phyloP scores from a whole-genome alignment of 352 stramenopile genomes.

The Phytophthora pseudosyringae region DNA sequence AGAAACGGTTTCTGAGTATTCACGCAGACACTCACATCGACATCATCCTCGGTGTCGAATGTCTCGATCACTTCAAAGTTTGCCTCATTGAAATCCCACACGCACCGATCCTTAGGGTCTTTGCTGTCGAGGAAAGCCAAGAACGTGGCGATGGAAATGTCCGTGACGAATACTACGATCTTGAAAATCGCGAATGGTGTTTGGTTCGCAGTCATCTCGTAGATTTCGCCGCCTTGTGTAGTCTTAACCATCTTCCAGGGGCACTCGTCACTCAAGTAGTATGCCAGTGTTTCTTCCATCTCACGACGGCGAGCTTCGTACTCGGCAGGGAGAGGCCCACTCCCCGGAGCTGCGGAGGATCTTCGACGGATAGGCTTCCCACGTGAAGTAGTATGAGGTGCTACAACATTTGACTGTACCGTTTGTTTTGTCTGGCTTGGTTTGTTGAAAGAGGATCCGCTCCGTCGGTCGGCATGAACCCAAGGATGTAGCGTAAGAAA shows the following conservation, averaged over 20 bases:
- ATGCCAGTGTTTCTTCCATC: constrained; percentile 34
- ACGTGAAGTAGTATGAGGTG: background rate
- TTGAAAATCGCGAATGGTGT: constrained; percentile 55
- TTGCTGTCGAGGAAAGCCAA: constrained; percentile 54
- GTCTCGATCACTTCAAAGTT: constrained; percentile 58
- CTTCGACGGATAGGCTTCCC: constrained; percentile 1
- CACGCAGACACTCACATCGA: constrained; percentile 44
- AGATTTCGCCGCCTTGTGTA: constrained; percentile 43
- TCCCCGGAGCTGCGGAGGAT: background rate
- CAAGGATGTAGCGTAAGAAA: constrained; percentile 66
- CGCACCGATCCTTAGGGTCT: constrained; percentile 40
- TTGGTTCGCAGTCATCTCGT: constrained; percentile 53
- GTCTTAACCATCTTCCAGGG: constrained; percentile 51
- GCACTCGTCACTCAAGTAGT: constrained; percentile 47
- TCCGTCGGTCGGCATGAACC: constrained; percentile 37
- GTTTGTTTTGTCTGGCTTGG: background rate
- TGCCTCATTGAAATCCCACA: constrained; percentile 64
- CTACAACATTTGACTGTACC: constrained; percentile 6
- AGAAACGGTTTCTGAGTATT: constrained; percentile 69
- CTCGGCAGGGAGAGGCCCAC: constrained; percentile 22
- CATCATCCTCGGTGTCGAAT: constrained; percentile 38
- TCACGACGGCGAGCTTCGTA: constrained; percentile 34
- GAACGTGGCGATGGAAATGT: constrained; percentile 48
- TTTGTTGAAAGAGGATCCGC: background rate
- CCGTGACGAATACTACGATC: constrained; percentile 53